Conservation (phyloP, 2,329 filamentous ascomycete species). For the Fusarium abutilonis region DNA sequence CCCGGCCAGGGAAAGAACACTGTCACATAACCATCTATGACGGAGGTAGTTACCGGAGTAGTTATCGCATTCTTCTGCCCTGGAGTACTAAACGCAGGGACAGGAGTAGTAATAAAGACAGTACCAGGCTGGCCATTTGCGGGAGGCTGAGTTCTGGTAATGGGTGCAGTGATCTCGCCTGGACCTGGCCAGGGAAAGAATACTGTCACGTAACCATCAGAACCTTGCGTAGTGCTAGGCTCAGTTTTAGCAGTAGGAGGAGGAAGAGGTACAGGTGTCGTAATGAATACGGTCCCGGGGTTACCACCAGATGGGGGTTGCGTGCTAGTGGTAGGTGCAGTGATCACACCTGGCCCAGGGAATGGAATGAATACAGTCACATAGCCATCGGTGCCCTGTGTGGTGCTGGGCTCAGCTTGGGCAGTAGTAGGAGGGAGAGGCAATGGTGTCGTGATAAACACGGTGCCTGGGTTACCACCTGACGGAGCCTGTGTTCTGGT, state of each 20-base stretch:
- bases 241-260: background rate
- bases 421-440: slow-evolving; percentile 5
- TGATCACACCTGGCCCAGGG: slow-evolving; percentile 18
- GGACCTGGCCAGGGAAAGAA: slow-evolving; percentile 22
- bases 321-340: slow-evolving; percentile 9
- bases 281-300: slow-evolving; percentile 19
- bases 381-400: slow-evolving; percentile 15
- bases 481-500: slow-evolving; percentile 19
- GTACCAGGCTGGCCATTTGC: slow-evolving; percentile 21
- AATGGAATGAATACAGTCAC: slow-evolving; percentile 21
- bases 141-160: slow-evolving; percentile 20
- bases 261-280: slow-evolving; percentile 12
- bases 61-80: background rate
- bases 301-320: slow-evolving; percentile 21
- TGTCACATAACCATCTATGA: slow-evolving; percentile 17
- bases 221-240: slow-evolving; percentile 11
- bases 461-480: slow-evolving; percentile 21
- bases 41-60: slow-evolving; percentile 1
- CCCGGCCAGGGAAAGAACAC: slow-evolving; percentile 25
- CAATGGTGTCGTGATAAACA: slow-evolving; percentile 18
- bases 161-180: slow-evolving; percentile 11
- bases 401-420: slow-evolving; percentile 11
- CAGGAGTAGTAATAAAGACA: slow-evolving; percentile 19
- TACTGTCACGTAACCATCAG: slow-evolving; percentile 20
- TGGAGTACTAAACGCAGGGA: background rate